Conservation (phyloP, 176 grass and related monocot genomes). For the Bonia amplexicaulis region DNA sequence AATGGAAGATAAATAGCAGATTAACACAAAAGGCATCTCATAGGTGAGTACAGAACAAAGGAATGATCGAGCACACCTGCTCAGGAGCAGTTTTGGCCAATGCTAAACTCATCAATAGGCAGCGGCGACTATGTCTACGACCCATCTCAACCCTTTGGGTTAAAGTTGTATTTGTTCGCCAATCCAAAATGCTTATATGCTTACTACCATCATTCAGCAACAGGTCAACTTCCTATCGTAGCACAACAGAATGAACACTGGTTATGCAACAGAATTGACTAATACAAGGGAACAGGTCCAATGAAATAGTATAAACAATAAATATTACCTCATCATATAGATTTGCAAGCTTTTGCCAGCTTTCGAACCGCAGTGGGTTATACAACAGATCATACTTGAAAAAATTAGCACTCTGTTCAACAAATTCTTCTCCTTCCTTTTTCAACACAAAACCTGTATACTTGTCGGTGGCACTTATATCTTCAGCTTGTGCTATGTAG, state of each 20-base stretch:
- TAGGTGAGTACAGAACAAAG: background rate
- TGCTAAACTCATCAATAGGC: constrained; percentile 77
- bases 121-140: constrained; percentile 75
- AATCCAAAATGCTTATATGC: constrained; percentile 93
- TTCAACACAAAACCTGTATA: constrained; percentile 94
- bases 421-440: constrained; percentile 97
- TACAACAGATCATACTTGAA: constrained; percentile 97
- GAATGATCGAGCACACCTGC: constrained; percentile 39
- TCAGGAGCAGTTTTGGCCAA: constrained; percentile 53
- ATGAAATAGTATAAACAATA: constrained; percentile 27
- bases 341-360: constrained; percentile 91
- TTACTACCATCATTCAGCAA: constrained; percentile 98
- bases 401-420: constrained; percentile 87
- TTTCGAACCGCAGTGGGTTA: constrained; percentile 83
- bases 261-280: constrained; percentile 22
- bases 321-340: constrained; percentile 89
- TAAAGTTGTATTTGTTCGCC: constrained; percentile 71
- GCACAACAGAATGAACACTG: constrained; percentile 4
- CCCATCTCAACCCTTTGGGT: constrained; percentile 83
- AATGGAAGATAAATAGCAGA: background rate
- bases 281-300: constrained; percentile 26
- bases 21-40: constrained; percentile 8
- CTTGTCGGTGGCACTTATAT: constrained; percentile 91
- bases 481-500: constrained; percentile 83
- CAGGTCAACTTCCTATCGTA: constrained; percentile 81